Conservation (phyloP, 2,329 filamentous ascomycete genomes). For the Nannizzia gypsea region DNA sequence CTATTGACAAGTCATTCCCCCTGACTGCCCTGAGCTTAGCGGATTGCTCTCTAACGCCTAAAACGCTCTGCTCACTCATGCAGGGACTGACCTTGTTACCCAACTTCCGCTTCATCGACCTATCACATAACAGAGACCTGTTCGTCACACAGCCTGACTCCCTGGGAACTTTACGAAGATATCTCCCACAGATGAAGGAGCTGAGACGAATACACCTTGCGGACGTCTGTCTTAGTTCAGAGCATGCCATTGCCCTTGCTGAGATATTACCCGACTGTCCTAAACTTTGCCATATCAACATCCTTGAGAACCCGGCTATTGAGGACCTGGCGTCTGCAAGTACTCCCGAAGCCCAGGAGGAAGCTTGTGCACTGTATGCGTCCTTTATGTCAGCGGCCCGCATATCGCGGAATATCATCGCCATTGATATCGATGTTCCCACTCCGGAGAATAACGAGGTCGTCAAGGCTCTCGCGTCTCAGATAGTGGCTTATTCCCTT, state of each 20-base stretch:
- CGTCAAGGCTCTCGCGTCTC: conserved; percentile 81
- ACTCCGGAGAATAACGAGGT: conserved; percentile 72
- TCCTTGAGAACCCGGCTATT: conserved; percentile 60
- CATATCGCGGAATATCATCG: conserved; percentile 71
- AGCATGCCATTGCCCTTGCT: conserved; percentile 80
- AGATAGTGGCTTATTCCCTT: conserved; percentile 88
- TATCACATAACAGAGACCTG: conserved; percentile 77
- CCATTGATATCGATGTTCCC: conserved; percentile 84
- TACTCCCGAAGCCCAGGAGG: conserved; percentile 72
- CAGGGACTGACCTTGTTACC: conserved; percentile 58
- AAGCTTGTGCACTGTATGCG: conserved; percentile 86
- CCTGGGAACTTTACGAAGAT: conserved; percentile 63
- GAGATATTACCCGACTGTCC: conserved; percentile 80
- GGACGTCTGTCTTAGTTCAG: conserved; percentile 70
- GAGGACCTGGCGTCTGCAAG: conserved; percentile 62
- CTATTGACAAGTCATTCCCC: conserved; percentile 35
- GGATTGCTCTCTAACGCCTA: conserved; percentile 66
- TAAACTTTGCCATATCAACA: conserved; percentile 71
- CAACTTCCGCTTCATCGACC: conserved; percentile 75
- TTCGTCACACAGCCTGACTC: conserved; percentile 65
- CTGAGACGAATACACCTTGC: conserved; percentile 78
- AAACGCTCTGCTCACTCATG: conserved; percentile 61
- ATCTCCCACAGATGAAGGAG: conserved; percentile 64
- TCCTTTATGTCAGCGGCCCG: conserved; percentile 80
- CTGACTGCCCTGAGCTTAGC: conserved; percentile 77